A percentile compares a stretch with the other conserved stretches of the same genome.
Conservation (phyloP, 1,284 basidiomycete genomes). For the Cryptococcus neoformans region DNA sequence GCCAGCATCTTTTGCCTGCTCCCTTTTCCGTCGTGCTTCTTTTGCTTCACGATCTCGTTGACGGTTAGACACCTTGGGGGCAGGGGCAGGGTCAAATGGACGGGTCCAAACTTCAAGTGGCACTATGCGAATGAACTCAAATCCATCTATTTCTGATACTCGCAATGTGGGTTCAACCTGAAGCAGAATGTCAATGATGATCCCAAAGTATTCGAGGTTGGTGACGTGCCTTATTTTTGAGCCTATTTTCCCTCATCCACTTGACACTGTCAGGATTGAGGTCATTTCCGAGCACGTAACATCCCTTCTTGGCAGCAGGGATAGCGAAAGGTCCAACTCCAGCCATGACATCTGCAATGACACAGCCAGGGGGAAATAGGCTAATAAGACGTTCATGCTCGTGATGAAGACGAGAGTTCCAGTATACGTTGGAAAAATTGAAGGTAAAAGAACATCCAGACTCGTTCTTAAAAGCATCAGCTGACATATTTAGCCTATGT, state of each 20-base stretch:
- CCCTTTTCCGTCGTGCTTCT: constrained; percentile 23
- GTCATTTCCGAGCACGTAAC: constrained; percentile 87
- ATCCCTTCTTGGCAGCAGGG: constrained; percentile 86
- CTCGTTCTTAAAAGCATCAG: constrained; percentile 60
- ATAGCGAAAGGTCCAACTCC: constrained; percentile 97
- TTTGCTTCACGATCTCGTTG: constrained; percentile 20
- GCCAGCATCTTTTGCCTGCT: constrained; percentile 1
- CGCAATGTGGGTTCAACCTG: constrained; percentile 68
- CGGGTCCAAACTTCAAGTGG: constrained; percentile 56
- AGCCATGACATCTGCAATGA: constrained; percentile 89
- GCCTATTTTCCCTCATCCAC: constrained; percentile 71
- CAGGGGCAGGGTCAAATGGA: background rate
- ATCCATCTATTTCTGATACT: constrained; percentile 76
- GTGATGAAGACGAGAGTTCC: constrained; percentile 91
- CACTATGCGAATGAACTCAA: constrained; percentile 68
- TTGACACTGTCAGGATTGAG: constrained; percentile 84
- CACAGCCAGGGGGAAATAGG: constrained; percentile 65
- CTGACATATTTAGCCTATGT: background rate
- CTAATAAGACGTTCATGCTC: constrained; percentile 85
- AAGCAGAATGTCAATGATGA: background rate
- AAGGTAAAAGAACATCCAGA: constrained; percentile 84
- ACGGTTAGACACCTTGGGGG: background rate
- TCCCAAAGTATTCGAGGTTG: background rate
- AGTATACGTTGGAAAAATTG: constrained; percentile 94
- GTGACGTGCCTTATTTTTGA: constrained; percentile 63